phyloP scores from a whole-genome alignment of 495 filamentous ascomycete genomes.

The Hypoxylon cercidicola region DNA sequence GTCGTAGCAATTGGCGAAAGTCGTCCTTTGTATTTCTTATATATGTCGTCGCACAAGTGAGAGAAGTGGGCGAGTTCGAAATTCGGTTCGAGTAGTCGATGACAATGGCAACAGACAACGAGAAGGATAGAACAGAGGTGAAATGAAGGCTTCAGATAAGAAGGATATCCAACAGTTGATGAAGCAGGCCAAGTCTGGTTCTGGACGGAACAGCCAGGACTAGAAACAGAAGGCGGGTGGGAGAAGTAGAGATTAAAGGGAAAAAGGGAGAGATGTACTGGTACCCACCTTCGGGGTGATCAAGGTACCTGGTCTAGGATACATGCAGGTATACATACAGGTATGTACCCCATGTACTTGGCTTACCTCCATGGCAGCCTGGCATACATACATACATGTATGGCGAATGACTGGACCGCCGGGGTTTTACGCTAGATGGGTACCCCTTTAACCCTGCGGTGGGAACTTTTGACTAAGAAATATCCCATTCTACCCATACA shows the following conservation, averaged over 20 bases:
- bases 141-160: conserved; percentile 21
- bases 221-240: conserved; percentile 41
- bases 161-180: conserved; percentile 23
- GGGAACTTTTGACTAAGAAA: conserved; percentile 42
- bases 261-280: conserved; percentile 43
- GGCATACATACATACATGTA: not conserved
- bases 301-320: conserved; percentile 32
- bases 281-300: conserved; percentile 41
- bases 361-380: too few species aligned
- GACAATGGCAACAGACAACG: conserved; percentile 2
- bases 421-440: conserved; percentile 27
- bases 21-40: conserved; percentile 5
- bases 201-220: conserved; percentile 29
- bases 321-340: too few species aligned
- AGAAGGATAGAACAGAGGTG: not conserved
- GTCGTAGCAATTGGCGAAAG: conserved; percentile 22
- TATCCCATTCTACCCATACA: conserved; percentile 19
- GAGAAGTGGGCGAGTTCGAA: conserved; percentile 12
- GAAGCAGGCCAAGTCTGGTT: conserved; percentile 3
- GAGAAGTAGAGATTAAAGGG: conserved; percentile 40
- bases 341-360: too few species aligned
- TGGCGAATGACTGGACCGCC: conserved; percentile 23
- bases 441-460: conserved; percentile 34
- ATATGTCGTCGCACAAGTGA: conserved; percentile 6
- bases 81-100: not conserved